phyloP scores from a whole-genome alignment of 2,329 filamentous ascomycete genomes.

The Rugonectria rugulosa region DNA sequence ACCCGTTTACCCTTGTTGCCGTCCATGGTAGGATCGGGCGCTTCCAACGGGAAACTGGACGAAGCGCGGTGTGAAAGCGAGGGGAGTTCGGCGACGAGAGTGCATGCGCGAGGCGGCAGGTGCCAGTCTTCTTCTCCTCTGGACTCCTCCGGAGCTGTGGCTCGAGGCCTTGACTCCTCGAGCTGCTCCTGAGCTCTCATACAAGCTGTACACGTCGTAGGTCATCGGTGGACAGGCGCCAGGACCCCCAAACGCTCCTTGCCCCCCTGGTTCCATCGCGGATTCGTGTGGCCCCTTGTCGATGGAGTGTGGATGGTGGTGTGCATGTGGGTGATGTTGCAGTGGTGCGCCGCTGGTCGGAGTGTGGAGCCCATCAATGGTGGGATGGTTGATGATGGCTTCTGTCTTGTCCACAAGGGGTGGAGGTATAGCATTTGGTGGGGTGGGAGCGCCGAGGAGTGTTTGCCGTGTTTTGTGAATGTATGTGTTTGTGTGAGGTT shows the following conservation, averaged over 20 bases:
- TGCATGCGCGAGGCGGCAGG: neutral
- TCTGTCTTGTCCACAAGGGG: slow-evolving; percentile 30
- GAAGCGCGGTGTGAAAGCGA: neutral
- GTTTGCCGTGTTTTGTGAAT: slow-evolving; percentile 11
- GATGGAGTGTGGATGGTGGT: slow-evolving; percentile 31
- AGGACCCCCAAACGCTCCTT: slow-evolving; percentile 14
- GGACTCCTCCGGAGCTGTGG: neutral
- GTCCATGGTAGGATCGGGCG: slow-evolving; percentile 14
- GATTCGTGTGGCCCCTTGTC: slow-evolving; percentile 29
- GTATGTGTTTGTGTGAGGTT: neutral
- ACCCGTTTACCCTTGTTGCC: slow-evolving; percentile 9
- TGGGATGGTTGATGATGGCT: slow-evolving; percentile 32
- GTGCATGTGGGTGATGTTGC: slow-evolving; percentile 21
- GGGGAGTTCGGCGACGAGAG: neutral
- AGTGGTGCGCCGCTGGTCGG: slow-evolving; percentile 14
- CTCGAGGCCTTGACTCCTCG: neutral
- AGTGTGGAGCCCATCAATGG: slow-evolving; percentile 29
- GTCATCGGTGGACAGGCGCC: slow-evolving; percentile 14
- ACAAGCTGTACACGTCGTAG: slow-evolving; percentile 5
- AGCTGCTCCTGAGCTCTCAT: neutral
- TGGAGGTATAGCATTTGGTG: slow-evolving; percentile 26
- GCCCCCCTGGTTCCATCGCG: slow-evolving; percentile 19
- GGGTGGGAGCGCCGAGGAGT: slow-evolving; percentile 27
- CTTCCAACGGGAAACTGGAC: slow-evolving; percentile 7
- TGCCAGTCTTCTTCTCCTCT: too few relatives aligned